These are phyloP conservation scores for Rhodotorula diobovata DNA, from an alignment of 768 basidiomycete genomes.

Conservation along the genomic window DNA sequence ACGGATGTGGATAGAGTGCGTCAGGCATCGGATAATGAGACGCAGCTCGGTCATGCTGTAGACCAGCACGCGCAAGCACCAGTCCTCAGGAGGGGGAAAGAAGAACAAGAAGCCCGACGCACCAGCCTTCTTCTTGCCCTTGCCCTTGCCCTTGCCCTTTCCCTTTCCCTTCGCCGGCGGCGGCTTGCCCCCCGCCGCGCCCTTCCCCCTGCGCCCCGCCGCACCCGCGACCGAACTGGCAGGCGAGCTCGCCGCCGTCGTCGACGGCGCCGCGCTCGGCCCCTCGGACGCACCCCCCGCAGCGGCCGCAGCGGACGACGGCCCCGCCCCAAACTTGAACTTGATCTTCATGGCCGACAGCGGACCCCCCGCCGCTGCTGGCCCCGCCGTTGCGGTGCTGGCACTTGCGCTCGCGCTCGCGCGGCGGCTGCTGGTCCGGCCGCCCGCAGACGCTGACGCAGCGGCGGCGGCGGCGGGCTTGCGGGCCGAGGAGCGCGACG, in stretches of 20 bases:
- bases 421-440: too few relatives aligned
- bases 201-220: not conserved
- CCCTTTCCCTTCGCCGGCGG: too few relatives aligned
- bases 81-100: not conserved
- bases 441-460: not conserved
- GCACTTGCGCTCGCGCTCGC: too few relatives aligned
- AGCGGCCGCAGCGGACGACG: too few relatives aligned
- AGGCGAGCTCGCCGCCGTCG: not conserved
- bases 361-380: not conserved
- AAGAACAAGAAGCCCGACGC: not conserved
- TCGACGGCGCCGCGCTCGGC: not conserved
- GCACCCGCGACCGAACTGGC: conserved; percentile 1
- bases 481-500: not conserved
- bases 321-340: conserved; percentile 31
- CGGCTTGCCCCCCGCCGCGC: not conserved
- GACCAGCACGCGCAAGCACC: too few relatives aligned
- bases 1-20: not conserved
- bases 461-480: not conserved
- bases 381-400: not conserved
- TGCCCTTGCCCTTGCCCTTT: conserved; percentile 17
- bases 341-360: conserved; percentile 31
- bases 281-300: not conserved
- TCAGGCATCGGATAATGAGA: too few relatives aligned
- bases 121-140: conserved; percentile 33
- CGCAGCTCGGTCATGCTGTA: too few relatives aligned